phyloP scores from a whole-genome alignment of 805 yeast genomes.

The Wickerhamiella azyma region DNA sequence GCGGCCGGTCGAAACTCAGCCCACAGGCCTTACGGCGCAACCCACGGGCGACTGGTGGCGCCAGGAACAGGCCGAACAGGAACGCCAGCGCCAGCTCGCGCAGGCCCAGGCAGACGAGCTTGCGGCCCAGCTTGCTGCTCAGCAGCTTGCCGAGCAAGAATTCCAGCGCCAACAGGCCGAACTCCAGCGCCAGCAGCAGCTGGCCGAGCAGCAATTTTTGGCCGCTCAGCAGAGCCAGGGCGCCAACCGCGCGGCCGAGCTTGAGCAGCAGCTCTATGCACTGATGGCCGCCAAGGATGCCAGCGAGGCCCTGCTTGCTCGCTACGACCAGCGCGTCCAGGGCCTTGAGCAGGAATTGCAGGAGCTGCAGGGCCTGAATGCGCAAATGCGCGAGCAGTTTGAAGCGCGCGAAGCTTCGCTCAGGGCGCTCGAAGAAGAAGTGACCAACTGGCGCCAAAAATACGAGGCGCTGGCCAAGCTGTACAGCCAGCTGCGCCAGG shows the following conservation, averaged over 20 bases:
- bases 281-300: conserved; percentile 72
- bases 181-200: conserved; percentile 53
- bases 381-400: conserved; percentile 57
- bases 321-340: conserved; percentile 75
- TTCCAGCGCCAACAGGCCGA: conserved; percentile 48
- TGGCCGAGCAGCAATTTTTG: conserved; percentile 55
- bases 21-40: conserved; percentile 19
- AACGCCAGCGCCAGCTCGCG: conserved; percentile 35
- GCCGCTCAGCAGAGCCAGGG: conserved; percentile 59
- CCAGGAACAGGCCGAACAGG: conserved; percentile 36
- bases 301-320: conserved; percentile 71
- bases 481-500: conserved; percentile 83
- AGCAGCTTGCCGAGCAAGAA: conserved; percentile 58
- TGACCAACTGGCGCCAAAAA: conserved; percentile 65
- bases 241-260: conserved; percentile 60
- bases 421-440: conserved; percentile 55
- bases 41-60: conserved; percentile 35
- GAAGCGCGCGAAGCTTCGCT: conserved; percentile 65
- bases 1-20: conserved; percentile 27
- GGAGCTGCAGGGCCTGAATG: conserved; percentile 32
- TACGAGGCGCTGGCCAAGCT: conserved; percentile 81
- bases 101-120: conserved; percentile 52
- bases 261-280: conserved; percentile 66
- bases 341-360: conserved; percentile 61
- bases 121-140: conserved; percentile 51